These are phyloP conservation scores for Plasmodium billcollinsi DNA, from an alignment of 169 alveolate genomes.

Conservation along the genomic window DNA sequence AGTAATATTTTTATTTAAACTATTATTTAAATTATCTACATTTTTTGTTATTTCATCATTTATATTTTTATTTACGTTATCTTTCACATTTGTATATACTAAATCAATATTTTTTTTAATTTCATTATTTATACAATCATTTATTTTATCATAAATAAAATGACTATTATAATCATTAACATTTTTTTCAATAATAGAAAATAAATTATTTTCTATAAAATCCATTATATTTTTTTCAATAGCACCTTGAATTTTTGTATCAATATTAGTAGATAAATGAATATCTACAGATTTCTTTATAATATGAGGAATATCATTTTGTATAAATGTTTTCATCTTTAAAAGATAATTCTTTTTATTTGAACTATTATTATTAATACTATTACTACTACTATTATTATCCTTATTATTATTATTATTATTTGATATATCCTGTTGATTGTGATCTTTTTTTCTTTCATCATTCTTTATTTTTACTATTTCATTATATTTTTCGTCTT, in stretches of 20 bases:
- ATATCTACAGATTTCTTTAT: constrained; percentile 28
- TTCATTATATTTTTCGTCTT: background rate
- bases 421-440: background rate
- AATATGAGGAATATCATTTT: constrained; percentile 17
- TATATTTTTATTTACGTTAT: constrained; percentile 19
- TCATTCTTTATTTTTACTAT: background rate
- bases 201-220: constrained; percentile 26
- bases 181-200: constrained; percentile 6
- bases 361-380: background rate
- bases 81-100: constrained; percentile 2
- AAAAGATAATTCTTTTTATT: background rate
- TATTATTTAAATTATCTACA: background rate
- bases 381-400: too few species aligned
- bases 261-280: constrained; percentile 19
- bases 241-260: constrained; percentile 21
- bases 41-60: constrained; percentile 33
- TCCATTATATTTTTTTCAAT: constrained; percentile 24
- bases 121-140: constrained; percentile 21
- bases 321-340: constrained; percentile 10
- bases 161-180: background rate
- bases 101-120: constrained; percentile 25
- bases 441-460: background rate
- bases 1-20: constrained; percentile 8
- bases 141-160: constrained; percentile 16
- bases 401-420: too few species aligned